Base-by-base conservation (phyloP, 257 asterid species). In the Fraxinus anomala region DNA sequence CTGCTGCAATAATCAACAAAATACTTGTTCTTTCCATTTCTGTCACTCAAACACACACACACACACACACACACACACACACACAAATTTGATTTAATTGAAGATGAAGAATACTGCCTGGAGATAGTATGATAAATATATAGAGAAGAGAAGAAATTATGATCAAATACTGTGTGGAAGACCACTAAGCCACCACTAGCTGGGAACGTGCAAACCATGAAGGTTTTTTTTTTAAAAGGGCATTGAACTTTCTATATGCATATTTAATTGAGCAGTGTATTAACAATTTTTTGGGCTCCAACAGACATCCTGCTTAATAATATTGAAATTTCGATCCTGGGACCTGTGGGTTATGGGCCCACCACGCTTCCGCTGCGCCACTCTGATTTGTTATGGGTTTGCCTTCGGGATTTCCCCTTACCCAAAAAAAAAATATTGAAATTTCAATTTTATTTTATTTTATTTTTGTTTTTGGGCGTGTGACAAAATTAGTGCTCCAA, bases 261-360 rank as follows among this genome's bases (percentile, higher is more conserved):
- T 19, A 42, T 42, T 47, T 44, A 44, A 47, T 47, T 47, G 56
- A 47, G 56, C 51, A 44, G 51, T 39, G 11, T 39, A 9, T 39
- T 39, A 39, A 39, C 13, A 39, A 39, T 8, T 8, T 39, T 39
- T 9, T 8, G 13, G 44, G 44, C 44, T 39, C 44, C 44, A 39
- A 39, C 44, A 1, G 36, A 33, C 36, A 33, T 33, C 36, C 36
- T 33, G 4, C 36, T 33, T 33, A 31, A 31, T 31, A 31, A 0
- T 31, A 31, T 31, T 37, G 42, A 37, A 37, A 37, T 92, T 92
- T 94, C 97, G 94, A 92, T 94, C 99, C 97, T 93, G 92, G 96
- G 98, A 91, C 99, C 76, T 73, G 76, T 73, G 76, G 76, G 76
- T 73, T 73, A 73, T 73, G 76, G 70, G 76, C 76, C 76, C 76